Base-by-base conservation (phyloP, 2,329 filamentous ascomycete genomes). In the Xylaria sp. region DNA sequence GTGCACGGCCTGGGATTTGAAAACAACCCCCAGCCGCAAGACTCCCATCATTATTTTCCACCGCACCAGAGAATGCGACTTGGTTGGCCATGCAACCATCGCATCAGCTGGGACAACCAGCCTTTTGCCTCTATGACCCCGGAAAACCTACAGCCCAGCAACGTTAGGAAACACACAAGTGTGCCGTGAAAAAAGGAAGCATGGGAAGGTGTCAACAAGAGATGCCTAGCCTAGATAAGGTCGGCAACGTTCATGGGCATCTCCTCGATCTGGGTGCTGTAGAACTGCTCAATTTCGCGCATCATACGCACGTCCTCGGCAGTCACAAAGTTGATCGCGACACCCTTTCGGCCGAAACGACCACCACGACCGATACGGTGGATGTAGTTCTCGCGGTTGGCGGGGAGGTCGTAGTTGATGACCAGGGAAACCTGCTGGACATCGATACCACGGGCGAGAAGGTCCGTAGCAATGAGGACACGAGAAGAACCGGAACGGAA, bases 351-450 rank as follows among this genome's bases (percentile, higher is more conserved):
- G 79, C 94, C 94, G 83, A 99, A 99, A 84, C 94, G 92, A 82
- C 94, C 94, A 83, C 92, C 92, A 87, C 94, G 93, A 86, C 94
- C 94, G 75, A 99, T 99, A 77, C 94, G 90, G 82, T 99, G 94
- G 75, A 99, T 99, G 87, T 99, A 99, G 87, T 97, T 99, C 84
- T 99, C 94, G 74, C 93, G 92, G 86, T 97, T 97, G 79, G 92
- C 91, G 69, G 94, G 94, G 59, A 99, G 84, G 77, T 99, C 94
- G 82, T 99, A 99, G 88, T 99, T 99, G 86, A 99, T 99, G 82
- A 99, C 94, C 76, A 99, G 84, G 62, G 93, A 97, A 65, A 99
- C 94, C 83, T 99, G 94, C 84, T 99, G 94, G 73, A 99, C 94
- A 79, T 99, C 94, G 80, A 99, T 99, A 88, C 94, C 94, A 89